These are phyloP conservation scores for Tetrastigma voinierianum DNA, from an alignment of 164 flowering plant genomes.

Conservation along the genomic window DNA sequence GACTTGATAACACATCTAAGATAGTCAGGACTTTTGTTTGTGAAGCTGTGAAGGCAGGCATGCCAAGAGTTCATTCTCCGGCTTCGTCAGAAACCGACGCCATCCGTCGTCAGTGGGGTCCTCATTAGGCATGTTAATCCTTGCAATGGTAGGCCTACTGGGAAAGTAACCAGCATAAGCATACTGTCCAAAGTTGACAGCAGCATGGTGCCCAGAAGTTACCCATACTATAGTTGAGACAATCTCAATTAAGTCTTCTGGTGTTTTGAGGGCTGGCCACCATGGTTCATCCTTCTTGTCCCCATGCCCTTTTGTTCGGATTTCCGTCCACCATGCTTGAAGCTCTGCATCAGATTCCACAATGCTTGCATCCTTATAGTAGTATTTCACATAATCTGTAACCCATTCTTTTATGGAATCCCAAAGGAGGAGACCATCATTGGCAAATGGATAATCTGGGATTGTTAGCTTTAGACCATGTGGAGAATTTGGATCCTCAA, in stretches of 20 bases:
- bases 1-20: slow-evolving; percentile 40
- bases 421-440: slow-evolving; percentile 74
- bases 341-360: slow-evolving; percentile 60
- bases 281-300: slow-evolving; percentile 81
- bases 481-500: slow-evolving; percentile 60
- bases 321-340: slow-evolving; percentile 80
- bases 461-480: slow-evolving; percentile 67
- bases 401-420: slow-evolving; percentile 65
- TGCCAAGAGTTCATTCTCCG: slow-evolving; percentile 27
- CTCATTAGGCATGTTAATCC: slow-evolving; percentile 60
- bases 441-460: slow-evolving; percentile 77
- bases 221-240: slow-evolving; percentile 73
- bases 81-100: slow-evolving; percentile 28
- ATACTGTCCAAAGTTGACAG: slow-evolving; percentile 82
- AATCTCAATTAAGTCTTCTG: slow-evolving; percentile 39
- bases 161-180: slow-evolving; percentile 69
- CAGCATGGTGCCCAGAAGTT: slow-evolving; percentile 70
- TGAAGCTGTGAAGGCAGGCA: slow-evolving; percentile 49
- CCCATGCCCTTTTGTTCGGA: slow-evolving; percentile 59
- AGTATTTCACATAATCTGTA: slow-evolving; percentile 55
- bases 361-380: slow-evolving; percentile 33
- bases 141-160: slow-evolving; percentile 61
- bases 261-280: slow-evolving; percentile 75
- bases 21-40: slow-evolving; percentile 39
- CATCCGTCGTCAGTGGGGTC: slow-evolving; percentile 28